These are phyloP conservation scores for Pseudocercospora eumusae DNA, from an alignment of 2,329 filamentous ascomycete species.

Conservation along the genomic window DNA sequence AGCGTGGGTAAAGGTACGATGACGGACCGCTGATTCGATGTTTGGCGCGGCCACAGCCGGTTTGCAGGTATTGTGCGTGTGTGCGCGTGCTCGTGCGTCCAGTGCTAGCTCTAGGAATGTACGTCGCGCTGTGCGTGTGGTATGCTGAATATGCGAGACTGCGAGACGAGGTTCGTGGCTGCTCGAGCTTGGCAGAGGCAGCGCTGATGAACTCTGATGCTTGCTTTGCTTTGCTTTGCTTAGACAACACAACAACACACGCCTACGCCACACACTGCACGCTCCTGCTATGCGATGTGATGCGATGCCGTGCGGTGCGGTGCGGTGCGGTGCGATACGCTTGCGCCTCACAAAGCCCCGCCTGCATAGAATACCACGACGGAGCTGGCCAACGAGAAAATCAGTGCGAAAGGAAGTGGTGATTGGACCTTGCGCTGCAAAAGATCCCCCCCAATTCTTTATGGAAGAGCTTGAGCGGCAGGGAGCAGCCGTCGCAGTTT, in stretches of 20 bases:
- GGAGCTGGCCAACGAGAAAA: constrained; percentile 15
- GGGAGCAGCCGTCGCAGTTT: background rate
- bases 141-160: constrained; percentile 5
- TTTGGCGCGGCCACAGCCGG: constrained; percentile 9
- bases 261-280: background rate
- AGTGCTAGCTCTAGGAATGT: background rate
- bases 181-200: constrained; percentile 6
- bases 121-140: background rate
- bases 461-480: constrained; percentile 8
- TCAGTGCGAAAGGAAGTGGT: constrained; percentile 11
- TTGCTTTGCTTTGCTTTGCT: background rate
- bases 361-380: too few relatives aligned
- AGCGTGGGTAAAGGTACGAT: background rate
- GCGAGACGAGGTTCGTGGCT: constrained; percentile 9
- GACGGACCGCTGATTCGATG: background rate
- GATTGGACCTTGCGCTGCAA: constrained; percentile 12
- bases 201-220: background rate
- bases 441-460: constrained; percentile 7
- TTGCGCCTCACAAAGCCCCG: constrained; percentile 9
- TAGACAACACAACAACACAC: constrained; percentile 6
- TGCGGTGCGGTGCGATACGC: background rate
- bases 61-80: background rate
- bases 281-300: constrained; percentile 5
- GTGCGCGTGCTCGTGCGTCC: background rate
- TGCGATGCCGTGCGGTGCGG: too few relatives aligned